Base-by-base conservation (phyloP, 306 rosid species). In the Dalbergia oliveri region DNA sequence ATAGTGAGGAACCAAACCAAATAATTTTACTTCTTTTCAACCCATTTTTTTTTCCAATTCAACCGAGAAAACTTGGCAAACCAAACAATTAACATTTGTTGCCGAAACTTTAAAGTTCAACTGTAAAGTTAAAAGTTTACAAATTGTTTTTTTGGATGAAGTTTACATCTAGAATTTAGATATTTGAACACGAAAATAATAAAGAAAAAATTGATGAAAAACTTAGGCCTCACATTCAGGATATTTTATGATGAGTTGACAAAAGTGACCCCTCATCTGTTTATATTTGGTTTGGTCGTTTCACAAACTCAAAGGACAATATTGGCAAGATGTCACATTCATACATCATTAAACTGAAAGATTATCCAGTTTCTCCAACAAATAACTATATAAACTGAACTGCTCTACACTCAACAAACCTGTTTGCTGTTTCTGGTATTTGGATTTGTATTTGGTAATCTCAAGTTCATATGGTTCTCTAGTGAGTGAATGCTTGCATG, bases 401-500 rank as follows among this genome's bases (percentile, higher is more conserved):
- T 4, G 5, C 62, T 53, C 49, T 69, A 3, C 13, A n/a, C 62
- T 73, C 10, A 61, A 12, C 41, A 26, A 62, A n/a, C 54, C 15
- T 15, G 33, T 54, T 69, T 78, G 21, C 21, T n/a, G 21, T 54
- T 54, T n/a, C 64, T 41, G 16, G 1, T 10, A 15, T 67, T n/a
- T 26, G 19, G 45, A 79, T 69, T 85, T 72, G 31, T 10, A 37
- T 5, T 44, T 23, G 23, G 6, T 59, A 7, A 47, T 76, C 66
- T 53, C 56, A 15, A 31, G 11, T 8, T 81, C 65, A 19, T 70
- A 23, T 37, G 21, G 6, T 47, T 68, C 34, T 69, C 69, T 53
- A 80, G 79, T 47, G 73, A 73, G 59, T 8, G 37, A 70, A 73
- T 76, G 77, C 86, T 76, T 76, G 77, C 86, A 92, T 94, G 98